Evolutionary conservation across 1,284 basidiomycete genomes (phyloP).

Genomic region (Takashimella koratensis): DNA sequence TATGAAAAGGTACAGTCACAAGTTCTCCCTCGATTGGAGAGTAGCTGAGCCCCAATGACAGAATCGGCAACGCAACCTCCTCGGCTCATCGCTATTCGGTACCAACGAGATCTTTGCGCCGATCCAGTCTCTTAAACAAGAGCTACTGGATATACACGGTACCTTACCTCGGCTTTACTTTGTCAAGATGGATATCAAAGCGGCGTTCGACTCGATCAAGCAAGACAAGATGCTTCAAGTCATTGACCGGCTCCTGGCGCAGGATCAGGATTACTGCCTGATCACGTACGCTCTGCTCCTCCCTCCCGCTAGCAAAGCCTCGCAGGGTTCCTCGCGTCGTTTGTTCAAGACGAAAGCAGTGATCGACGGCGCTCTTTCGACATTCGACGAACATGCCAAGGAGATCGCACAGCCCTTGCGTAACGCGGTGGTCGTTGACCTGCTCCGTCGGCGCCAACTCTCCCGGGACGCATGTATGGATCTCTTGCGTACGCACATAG

Average conservation of each 20-base stretch:
- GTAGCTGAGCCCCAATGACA: no score
- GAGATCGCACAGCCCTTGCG: slow-evolving; percentile 65
- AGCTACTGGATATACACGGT: slow-evolving; percentile 53
- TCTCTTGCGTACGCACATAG: slow-evolving; percentile 83
- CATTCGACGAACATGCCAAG: slow-evolving; percentile 42
- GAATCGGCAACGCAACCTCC: slow-evolving; percentile 60
- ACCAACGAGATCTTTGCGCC: slow-evolving; percentile 73
- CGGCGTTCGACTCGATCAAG: slow-evolving; percentile 95
- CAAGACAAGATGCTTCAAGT: slow-evolving; percentile 81
- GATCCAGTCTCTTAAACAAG: slow-evolving; percentile 66
- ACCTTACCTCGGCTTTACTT: slow-evolving; percentile 77
- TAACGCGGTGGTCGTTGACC: slow-evolving; percentile 80
- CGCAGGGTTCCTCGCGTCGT: slow-evolving; percentile 26
- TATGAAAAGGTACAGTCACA: slow-evolving; percentile 84
- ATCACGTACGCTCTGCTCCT: slow-evolving; percentile 37
- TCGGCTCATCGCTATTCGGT: slow-evolving; percentile 79
- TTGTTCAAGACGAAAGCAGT: slow-evolving; percentile 37
- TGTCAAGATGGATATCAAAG: slow-evolving; percentile 91
- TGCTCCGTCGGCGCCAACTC: slow-evolving; percentile 42
- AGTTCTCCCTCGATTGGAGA: no score
- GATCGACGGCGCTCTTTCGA: slow-evolving; percentile 12
- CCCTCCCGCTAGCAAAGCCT: slow-evolving; percentile 36
- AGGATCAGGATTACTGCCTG: slow-evolving; percentile 48
- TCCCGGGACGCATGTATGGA: slow-evolving; percentile 60
- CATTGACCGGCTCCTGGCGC: slow-evolving; percentile 65